Conservation (phyloP, 345 rosid genomes). For the Microcos paniculata region DNA sequence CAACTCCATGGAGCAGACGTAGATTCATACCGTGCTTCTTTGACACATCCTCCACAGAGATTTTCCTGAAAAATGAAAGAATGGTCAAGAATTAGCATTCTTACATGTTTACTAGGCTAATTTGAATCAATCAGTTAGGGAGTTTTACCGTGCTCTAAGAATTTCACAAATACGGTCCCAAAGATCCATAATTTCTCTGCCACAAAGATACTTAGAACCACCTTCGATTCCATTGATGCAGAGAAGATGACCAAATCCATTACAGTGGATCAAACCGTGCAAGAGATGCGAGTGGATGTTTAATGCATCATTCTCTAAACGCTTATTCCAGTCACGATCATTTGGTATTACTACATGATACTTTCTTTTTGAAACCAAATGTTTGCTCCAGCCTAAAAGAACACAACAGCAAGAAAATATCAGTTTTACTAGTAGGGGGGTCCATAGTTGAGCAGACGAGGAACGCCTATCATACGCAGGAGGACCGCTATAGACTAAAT, state of each 20-base stretch:
- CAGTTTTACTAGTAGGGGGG: not conserved
- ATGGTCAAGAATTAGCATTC: not conserved
- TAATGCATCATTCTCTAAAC: constrained; percentile 49
- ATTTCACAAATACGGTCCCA: constrained; percentile 77
- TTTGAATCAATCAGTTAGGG: not conserved
- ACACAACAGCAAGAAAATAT: not conserved
- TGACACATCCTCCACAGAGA: constrained; percentile 66
- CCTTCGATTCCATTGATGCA: constrained; percentile 83
- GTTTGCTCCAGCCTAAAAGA: constrained; percentile 71
- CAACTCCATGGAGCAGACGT: constrained; percentile 72
- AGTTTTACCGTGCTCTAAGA: constrained; percentile 56
- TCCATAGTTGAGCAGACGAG: not conserved
- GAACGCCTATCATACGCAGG: not conserved
- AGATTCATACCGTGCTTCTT: constrained; percentile 77
- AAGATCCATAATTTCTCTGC: constrained; percentile 76
- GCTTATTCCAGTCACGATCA: constrained; percentile 60
- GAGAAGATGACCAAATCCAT: constrained; percentile 83
- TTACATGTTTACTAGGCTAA: not conserved
- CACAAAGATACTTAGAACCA: constrained; percentile 60
- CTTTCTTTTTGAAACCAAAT: constrained; percentile 62
- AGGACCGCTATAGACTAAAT: not conserved
- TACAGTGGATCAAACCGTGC: constrained; percentile 85
- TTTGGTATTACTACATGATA: constrained; percentile 72
- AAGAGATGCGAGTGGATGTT: constrained; percentile 62
- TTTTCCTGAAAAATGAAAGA: constrained; percentile 42